Conservation (phyloP, 257 asterid species). For the Solanum microdontum region DNA sequence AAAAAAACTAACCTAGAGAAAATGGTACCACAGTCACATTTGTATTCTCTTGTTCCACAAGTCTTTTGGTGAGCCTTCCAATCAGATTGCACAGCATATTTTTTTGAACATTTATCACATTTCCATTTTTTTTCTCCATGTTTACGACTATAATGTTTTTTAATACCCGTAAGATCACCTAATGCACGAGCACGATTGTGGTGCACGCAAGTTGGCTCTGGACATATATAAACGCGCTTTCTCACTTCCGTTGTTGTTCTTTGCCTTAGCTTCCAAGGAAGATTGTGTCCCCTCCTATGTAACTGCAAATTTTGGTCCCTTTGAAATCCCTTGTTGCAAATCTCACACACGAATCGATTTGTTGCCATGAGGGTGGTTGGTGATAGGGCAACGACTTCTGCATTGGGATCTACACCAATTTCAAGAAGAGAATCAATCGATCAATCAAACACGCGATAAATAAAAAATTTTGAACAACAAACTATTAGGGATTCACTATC, state of each 20-base stretch:
- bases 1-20: slow-evolving; percentile 52
- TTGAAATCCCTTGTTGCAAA: slow-evolving; percentile 87
- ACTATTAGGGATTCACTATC: not conserved
- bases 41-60: slow-evolving; percentile 77
- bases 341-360: slow-evolving; percentile 75
- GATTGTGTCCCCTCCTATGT: slow-evolving; percentile 81
- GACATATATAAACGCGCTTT: slow-evolving; percentile 74
- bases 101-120: slow-evolving; percentile 73
- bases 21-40: slow-evolving; percentile 90
- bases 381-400: slow-evolving; percentile 76
- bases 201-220: slow-evolving; percentile 71
- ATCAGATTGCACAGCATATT: slow-evolving; percentile 80
- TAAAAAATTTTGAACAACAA: not conserved
- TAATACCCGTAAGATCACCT: slow-evolving; percentile 89
- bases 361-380: slow-evolving; percentile 86
- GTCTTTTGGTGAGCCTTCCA: slow-evolving; percentile 94
- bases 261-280: slow-evolving; percentile 79
- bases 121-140: slow-evolving; percentile 95
- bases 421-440: not conserved
- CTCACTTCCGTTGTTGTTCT: slow-evolving; percentile 45
- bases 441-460: too few species aligned
- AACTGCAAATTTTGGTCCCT: slow-evolving; percentile 82
- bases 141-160: slow-evolving; percentile 75
- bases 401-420: slow-evolving; percentile 48
- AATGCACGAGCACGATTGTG: slow-evolving; percentile 61